phyloP scores from a whole-genome alignment of 2,329 filamentous ascomycete genomes.

The Proliferodiscus dingleyae region DNA sequence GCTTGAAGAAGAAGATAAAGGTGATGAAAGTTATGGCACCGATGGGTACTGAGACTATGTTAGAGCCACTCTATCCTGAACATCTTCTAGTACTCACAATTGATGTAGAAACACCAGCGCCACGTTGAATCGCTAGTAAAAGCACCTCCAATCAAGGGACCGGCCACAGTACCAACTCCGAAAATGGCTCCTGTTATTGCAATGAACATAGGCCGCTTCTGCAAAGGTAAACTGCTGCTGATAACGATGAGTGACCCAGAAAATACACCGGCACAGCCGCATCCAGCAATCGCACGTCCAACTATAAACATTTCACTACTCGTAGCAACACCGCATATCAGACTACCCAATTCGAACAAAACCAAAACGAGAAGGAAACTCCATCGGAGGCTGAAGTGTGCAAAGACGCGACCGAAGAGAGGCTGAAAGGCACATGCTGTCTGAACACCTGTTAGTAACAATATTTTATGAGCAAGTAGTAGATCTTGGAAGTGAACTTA shows the following conservation, averaged over 20 bases:
- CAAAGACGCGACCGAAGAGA: constrained; percentile 18
- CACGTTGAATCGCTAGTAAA: constrained; percentile 31
- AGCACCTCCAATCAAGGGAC: constrained; percentile 32
- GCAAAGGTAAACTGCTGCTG: constrained; percentile 14
- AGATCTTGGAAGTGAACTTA: too few relatives aligned
- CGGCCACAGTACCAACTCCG: constrained; percentile 24
- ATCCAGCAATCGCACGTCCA: constrained; percentile 26
- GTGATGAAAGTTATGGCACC: too few relatives aligned
- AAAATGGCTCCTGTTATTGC: constrained; percentile 21
- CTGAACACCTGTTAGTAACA: too few relatives aligned
- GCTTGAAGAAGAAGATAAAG: too few relatives aligned
- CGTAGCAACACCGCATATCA: constrained; percentile 24
- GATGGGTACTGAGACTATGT: too few relatives aligned
- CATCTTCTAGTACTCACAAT: too few relatives aligned
- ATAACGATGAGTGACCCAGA: constrained; percentile 24
- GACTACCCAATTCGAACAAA: constrained; percentile 27
- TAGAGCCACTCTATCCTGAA: too few relatives aligned
- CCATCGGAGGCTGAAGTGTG: constrained; percentile 16
- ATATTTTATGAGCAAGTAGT: too few relatives aligned
- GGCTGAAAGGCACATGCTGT: not conserved
- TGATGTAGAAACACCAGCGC: constrained; percentile 31
- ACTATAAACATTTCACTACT: constrained; percentile 26
- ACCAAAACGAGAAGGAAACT: constrained; percentile 14
- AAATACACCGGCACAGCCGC: constrained; percentile 23
- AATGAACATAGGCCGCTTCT: constrained; percentile 14